phyloP scores from a whole-genome alignment of 2,329 filamentous ascomycete species.

The Trichophaea hybrida region DNA sequence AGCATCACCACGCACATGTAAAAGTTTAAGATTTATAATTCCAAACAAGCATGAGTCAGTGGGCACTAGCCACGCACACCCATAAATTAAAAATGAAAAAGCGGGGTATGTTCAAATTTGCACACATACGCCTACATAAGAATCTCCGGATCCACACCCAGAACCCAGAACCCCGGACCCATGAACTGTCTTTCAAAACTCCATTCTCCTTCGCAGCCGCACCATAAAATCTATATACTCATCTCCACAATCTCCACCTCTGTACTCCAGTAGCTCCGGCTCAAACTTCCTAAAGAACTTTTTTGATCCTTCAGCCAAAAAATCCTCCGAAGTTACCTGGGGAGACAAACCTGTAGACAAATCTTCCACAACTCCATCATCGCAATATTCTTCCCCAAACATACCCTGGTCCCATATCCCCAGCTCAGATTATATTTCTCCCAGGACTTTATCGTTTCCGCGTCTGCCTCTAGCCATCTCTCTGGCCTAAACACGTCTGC shows the following conservation, averaged over 20 bases:
- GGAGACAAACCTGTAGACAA: conserved; percentile 9
- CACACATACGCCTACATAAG: no score
- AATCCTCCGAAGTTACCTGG: neutral
- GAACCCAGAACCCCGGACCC: no score
- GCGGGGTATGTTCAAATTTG: no score
- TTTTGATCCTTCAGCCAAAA: neutral
- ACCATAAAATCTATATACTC: neutral
- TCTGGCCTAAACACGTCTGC: conserved; percentile 37
- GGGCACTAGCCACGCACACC: no score
- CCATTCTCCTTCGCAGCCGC: neutral
- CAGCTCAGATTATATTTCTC: conserved; percentile 32
- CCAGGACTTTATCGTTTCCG: conserved; percentile 28
- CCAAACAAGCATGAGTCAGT: no score
- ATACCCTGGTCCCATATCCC: conserved; percentile 32
- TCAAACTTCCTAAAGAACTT: neutral
- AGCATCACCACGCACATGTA: no score
- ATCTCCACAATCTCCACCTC: neutral
- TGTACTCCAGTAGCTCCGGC: neutral
- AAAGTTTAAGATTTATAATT: no score
- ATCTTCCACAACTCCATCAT: conserved; percentile 33
- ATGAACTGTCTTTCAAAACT: no score
- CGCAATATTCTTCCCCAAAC: conserved; percentile 32
- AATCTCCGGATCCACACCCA: no score
- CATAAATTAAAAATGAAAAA: no score
- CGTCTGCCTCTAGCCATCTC: conserved; percentile 34